Evolutionary conservation across 2,329 filamentous ascomycete species (phyloP), one percentile per base, ranked within the genome.

Genomic region (Epichloe sp.): DNA sequence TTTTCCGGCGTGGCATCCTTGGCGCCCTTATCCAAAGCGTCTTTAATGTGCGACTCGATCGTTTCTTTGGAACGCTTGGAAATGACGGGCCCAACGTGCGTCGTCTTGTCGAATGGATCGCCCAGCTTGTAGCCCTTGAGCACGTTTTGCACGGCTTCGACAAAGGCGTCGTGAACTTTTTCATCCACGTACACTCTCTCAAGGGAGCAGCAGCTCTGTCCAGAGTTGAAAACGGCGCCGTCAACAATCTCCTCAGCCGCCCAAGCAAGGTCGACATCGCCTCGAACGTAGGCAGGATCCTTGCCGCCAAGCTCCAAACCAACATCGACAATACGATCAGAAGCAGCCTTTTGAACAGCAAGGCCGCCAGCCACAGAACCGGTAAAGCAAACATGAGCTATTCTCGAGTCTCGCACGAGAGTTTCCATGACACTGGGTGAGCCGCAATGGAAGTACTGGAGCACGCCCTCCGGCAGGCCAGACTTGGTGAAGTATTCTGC

Each of bases 201-300:
- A 50, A 97, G 76, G 23, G 88, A 86, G 69, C 91, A 97, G 74
- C 91, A 97, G 65, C 88, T 95, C 73, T 97, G 91, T n/a, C 91
- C 91, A 48, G 90, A 95, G 72, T 97, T 97, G 76, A 97, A 97
- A 52, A 97, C 75, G n/a, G 89, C 84, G 19, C 91, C 91, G 60
- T 97, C 91, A 14, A 97, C 88, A 60, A 97, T 93, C 69, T 96
- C 89, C 58, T 86, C 89, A 0, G 91, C 91, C 0, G 85, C 90
- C 91, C 90, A 96, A 46, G 81, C 80, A 46, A 95, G 69, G 64
- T 97, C 89, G 1, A 95, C 88, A 61, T 97, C 91, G 6, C 73
- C 74, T 54, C 91, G 77, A 50, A 97, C 77, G 62, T 96, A 97
- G 23, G 91, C 91, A 4, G 91, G 88, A 64, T 97, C 91, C 65